Evolutionary conservation across 805 yeast species (phyloP), one percentile per base, ranked within the genome.

Genomic region (Starmerella stellata): DNA sequence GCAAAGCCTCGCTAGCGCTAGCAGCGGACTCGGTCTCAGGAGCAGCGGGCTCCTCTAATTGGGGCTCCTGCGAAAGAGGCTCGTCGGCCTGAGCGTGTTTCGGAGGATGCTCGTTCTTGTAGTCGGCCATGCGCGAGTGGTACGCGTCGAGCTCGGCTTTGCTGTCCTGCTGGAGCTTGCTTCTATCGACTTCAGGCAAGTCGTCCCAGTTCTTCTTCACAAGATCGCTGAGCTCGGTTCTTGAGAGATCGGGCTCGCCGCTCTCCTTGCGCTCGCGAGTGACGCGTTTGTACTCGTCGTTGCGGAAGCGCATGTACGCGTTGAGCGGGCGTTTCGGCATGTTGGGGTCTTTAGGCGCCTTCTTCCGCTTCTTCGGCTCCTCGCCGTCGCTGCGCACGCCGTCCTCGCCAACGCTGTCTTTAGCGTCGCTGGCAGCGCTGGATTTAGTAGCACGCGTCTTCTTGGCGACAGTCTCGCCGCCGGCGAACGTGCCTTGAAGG

Each of bases 321-420:
- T 95, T 83, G 53, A 81, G 65, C 14, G 98, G 96, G 53, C 83
- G 83, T 66, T 80, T 82, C 43, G 98, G 98, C 34, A 94, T 95
- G 52, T 79, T 76, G 38, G 95, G 95, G 59, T 87, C 96, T 50
- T 60, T 65, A 51, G 61, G 64, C 51, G 69, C 72, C 60, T 71
- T 75, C 41, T 57, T 59, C 48, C 63, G 65, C 19, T 35, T 30
- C 38, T 37, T 37, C 7, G 19, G 29, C 17, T 17, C 20, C 25
- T 20, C 21, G 30, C 36, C 13, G 41, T 42, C 14, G 35, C 44
- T 16, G 30, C 38, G 19, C 39, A 36, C 3, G 24, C 23, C 8
- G 49, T 34, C 43, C 15, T 20, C 35, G 18, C 7, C 25, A 13
- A 11, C 25, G 19, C 30, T 38, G 19, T 25, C 19, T 15, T 38